phyloP scores from a whole-genome alignment of 805 yeast species.

The Spathaspora girioi region DNA sequence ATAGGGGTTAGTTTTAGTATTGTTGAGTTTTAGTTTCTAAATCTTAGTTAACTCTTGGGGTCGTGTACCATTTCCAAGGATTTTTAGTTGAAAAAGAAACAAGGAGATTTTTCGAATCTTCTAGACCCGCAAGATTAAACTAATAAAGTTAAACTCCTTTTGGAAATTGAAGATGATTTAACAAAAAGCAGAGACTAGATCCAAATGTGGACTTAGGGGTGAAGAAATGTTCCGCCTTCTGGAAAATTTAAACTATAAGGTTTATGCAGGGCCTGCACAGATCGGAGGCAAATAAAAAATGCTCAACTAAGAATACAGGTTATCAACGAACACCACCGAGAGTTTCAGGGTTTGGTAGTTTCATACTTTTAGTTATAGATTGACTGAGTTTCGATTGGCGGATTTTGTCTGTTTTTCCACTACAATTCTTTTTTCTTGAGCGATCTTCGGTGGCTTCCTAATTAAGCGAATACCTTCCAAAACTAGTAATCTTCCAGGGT shows the following conservation, averaged over 20 bases:
- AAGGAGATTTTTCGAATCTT: not conserved
- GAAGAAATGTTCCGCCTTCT: not conserved
- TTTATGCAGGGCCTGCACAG: not conserved
- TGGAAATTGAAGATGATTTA: too few species aligned
- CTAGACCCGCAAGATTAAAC: not conserved
- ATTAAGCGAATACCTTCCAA: not conserved
- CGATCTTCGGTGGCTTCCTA: not conserved
- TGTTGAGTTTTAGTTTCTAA: too few species aligned
- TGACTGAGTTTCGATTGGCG: not conserved
- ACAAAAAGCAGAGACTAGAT: too few species aligned
- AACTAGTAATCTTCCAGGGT: not conserved
- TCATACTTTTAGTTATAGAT: not conserved
- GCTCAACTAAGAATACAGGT: too few species aligned
- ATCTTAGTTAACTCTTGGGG: too few species aligned
- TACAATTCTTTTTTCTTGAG: not conserved
- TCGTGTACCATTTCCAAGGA: not conserved
- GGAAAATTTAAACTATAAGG: not conserved
- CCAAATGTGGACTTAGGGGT: not conserved
- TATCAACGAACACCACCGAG: too few species aligned
- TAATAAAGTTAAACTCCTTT: too few species aligned
- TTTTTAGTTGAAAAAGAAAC: not conserved
- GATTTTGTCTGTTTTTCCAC: not conserved
- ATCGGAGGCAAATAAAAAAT: not conserved
- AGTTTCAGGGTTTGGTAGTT: too few species aligned
- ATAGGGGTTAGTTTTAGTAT: too few species aligned